phyloP scores from a whole-genome alignment of 768 basidiomycete genomes.

The Infundibulicybe gibba region DNA sequence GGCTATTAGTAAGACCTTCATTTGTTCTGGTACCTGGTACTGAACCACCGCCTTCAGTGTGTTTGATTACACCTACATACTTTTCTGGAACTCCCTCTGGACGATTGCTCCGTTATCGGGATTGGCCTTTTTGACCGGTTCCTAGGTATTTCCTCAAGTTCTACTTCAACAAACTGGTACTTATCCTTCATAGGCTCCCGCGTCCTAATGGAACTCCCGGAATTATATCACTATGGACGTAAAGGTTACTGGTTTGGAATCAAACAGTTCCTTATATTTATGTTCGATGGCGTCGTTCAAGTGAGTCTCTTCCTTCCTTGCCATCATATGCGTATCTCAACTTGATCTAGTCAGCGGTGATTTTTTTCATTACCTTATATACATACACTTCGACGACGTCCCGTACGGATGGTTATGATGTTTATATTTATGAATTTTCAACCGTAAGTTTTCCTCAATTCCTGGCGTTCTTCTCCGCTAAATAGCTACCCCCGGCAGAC shows the following conservation, averaged over 20 bases:
- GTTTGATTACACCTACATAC: constrained; percentile 85
- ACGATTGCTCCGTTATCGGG: constrained; percentile 88
- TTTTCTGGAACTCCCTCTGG: constrained; percentile 99
- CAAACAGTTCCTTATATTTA: constrained; percentile 49
- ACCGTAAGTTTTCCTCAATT: constrained; percentile 49
- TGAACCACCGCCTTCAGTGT: constrained; percentile 28
- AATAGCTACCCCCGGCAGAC: constrained; percentile 35
- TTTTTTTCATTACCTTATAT: constrained; percentile 86
- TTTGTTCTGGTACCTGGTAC: constrained; percentile 6
- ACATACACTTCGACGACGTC: constrained; percentile 71
- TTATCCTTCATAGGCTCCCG: constrained; percentile 53
- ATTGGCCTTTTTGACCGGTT: constrained; percentile 94
- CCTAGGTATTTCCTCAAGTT: constrained; percentile 48
- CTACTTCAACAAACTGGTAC: constrained; percentile 1
- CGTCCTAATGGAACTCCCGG: constrained; percentile 85
- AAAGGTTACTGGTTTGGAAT: constrained; percentile 76
- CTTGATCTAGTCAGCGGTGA: constrained; percentile 62
- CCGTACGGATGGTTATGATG: constrained; percentile 76
- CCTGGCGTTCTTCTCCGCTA: neutral
- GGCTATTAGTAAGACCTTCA: constrained; percentile 69
- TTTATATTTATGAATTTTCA: constrained; percentile 74
- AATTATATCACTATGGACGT: constrained; percentile 83
- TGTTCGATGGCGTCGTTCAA: constrained; percentile 17
- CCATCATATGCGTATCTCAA: neutral
- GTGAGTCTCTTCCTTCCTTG: constrained; percentile 9